Evolutionary conservation across 768 basidiomycete genomes (phyloP), one percentile per base, ranked within the genome.

Genomic region (Tephrocybe sp.): DNA sequence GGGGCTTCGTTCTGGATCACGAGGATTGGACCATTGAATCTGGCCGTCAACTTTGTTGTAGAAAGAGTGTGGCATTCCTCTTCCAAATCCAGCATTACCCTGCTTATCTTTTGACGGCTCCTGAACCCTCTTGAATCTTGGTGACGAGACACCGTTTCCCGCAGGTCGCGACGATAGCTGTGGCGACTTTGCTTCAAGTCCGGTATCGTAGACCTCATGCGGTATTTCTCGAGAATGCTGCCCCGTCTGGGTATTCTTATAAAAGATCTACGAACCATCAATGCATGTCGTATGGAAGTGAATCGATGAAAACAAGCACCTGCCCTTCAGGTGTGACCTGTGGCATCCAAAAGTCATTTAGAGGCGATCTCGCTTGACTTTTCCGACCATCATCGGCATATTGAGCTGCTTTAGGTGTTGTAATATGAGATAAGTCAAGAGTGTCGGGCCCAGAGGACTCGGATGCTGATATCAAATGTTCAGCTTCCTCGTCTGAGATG

Each of bases 321-420:
- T 90, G 90, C 43, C 92, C 90, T 59, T 90, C 83, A 38, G 77
- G 69, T 2, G 89, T 88, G 32, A 96, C 82, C 59, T 85, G 81
- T 6, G 94, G 94, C 65, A 94, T 84, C 94, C 94, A 98, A 68
- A 86, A 94, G 60, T 94, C 89, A 58, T 79, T 86, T 8, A 80
- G 72, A 17, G 67, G 70, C 8, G 18, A 58, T 17, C 62, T 73
- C 15, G 68, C 52, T 58, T 80, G 77, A n/a, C 65, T 70, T 46
- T 82, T 77, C 85, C 84, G 85, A 55, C 80, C 75, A 48, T 84
- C 83, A 51, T 74, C 73, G 7, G 34, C 15, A 14, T 36, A 12
- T 36, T 36, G 34, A 8, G 34, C 9, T n/a, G 34, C 7, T 36
- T 36, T 36, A 12, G 34, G 34, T 36, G 9, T 9, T 36, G 15